Conservation (phyloP, 148 eudicot species). For the Pouteria glomerata region DNA sequence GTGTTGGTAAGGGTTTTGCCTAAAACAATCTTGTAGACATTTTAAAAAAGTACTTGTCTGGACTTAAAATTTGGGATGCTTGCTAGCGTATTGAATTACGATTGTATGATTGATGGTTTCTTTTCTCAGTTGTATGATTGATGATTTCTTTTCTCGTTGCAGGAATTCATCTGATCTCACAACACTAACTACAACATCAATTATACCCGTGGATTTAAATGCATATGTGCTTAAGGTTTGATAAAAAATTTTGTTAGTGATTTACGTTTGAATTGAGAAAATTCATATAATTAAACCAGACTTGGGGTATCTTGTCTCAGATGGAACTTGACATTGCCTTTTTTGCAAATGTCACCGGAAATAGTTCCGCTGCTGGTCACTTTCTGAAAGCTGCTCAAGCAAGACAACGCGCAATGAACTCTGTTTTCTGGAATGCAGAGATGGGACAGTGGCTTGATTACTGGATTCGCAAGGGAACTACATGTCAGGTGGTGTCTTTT, state of each 20-base stretch:
- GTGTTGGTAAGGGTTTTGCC: too few relatives aligned
- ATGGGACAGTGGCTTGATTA: constrained; percentile 91
- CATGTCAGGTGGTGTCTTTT: constrained; percentile 40
- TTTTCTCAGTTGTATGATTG: too few relatives aligned
- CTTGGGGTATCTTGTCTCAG: constrained; percentile 24
- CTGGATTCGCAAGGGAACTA: constrained; percentile 47
- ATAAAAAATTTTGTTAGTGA: not conserved
- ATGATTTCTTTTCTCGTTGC: constrained; percentile 16
- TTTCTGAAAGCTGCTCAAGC: constrained; percentile 52
- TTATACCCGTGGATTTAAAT: constrained; percentile 89
- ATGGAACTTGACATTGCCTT: constrained; percentile 84
- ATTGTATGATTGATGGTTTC: too few relatives aligned
- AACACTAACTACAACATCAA: constrained; percentile 66
- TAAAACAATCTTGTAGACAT: not conserved
- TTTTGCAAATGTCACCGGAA: constrained; percentile 59
- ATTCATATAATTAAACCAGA: not conserved
- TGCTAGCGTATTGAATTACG: not conserved
- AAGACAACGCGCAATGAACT: constrained; percentile 60
- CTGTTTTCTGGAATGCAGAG: constrained; percentile 74
- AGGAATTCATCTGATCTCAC: constrained; percentile 82
- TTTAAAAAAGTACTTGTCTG: not conserved
- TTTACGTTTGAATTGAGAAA: not conserved
- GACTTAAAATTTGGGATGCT: not conserved
- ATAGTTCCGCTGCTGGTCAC: constrained; percentile 24
- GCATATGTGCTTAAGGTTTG: constrained; percentile 77